Evolutionary conservation across 768 basidiomycete genomes (phyloP), one percentile per base, ranked within the genome.

Genomic region (Postia placenta): DNA sequence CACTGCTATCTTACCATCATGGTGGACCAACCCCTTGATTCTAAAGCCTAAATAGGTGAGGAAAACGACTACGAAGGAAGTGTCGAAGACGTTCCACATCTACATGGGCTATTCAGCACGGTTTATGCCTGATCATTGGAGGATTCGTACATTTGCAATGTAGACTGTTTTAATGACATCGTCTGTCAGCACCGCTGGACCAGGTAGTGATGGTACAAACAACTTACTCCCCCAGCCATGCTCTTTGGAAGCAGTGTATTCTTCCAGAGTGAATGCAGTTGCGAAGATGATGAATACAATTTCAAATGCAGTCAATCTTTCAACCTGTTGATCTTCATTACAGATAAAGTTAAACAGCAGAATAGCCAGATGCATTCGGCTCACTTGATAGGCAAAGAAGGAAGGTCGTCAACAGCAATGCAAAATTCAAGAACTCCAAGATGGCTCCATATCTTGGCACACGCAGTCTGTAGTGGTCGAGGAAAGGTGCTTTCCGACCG

Each of bases 41-140:
- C 92, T 78, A 50, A 91, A 66, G 5, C 64, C 73, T 2, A 86
- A 61, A 62, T 89, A 95, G 5, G 71, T 72, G 22, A 87, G 58
- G 64, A 87, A 91, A 42, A 92, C 71, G 22, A 80, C 50, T 52
- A 82, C 74, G 62, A 90, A 90, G 0, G 78, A 74, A 20, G 86
- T 82, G 65, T 90, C 92, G 56, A 94, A 92, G 4, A 81, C 84
- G 60, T 92, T 94, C 92, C 92, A 95, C 54, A 93, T 81, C 88
- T 93, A 33, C 9, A 39, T n/a, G 11, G 5, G 2, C 6, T 2
- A 5, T n/a, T 43, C 17, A 37, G 52, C 15, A 23, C 14, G n/a
- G 2, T 11, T 27, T 17, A 42, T 36, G 45, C 40, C 37, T 26
- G 15, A 36, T 12, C 20, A n/a, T n/a, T n/a, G n/a, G n/a, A 19